A percentile compares a stretch with the other conserved stretches of the same genome.
Conservation (phyloP, 2,329 filamentous ascomycete species). For the Aureobasidium sp. region DNA sequence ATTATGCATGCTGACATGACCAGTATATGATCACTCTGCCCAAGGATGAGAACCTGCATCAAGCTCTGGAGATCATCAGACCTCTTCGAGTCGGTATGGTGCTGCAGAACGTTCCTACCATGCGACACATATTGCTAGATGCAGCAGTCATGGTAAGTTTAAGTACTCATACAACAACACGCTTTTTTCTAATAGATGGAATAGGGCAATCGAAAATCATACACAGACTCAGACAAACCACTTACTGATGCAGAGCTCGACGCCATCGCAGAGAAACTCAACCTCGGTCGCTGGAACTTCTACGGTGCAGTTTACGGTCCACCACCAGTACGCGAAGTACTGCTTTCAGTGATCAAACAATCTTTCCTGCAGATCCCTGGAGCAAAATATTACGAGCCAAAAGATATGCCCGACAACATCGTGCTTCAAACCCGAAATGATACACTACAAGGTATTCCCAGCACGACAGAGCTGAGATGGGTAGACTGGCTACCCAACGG, state of each 20-base stretch:
- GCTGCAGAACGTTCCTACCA: constrained; percentile 54
- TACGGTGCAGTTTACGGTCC: constrained; percentile 50
- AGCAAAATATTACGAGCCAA: constrained; percentile 47
- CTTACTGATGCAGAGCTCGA: constrained; percentile 47
- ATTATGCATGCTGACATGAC: background rate
- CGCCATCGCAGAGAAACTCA: constrained; percentile 43
- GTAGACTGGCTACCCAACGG: constrained; percentile 61
- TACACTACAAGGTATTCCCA: constrained; percentile 36
- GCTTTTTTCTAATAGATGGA: background rate
- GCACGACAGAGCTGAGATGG: constrained; percentile 45
- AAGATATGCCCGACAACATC: constrained; percentile 40
- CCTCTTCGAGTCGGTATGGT: constrained; percentile 47
- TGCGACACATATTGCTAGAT: constrained; percentile 52
- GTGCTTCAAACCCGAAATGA: constrained; percentile 34
- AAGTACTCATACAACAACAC: background rate
- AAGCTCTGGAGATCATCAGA: constrained; percentile 55
- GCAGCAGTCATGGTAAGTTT: constrained; percentile 37
- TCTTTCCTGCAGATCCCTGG: constrained; percentile 49
- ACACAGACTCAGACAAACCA: constrained; percentile 32
- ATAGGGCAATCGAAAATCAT: constrained; percentile 17
- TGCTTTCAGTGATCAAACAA: constrained; percentile 46
- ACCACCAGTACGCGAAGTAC: constrained; percentile 31
- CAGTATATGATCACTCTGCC: constrained; percentile 50
- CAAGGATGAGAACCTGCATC: constrained; percentile 54
- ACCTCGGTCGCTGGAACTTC: constrained; percentile 57